Conservation (phyloP, 345 rosid genomes). For the Boechera retrofracta region DNA sequence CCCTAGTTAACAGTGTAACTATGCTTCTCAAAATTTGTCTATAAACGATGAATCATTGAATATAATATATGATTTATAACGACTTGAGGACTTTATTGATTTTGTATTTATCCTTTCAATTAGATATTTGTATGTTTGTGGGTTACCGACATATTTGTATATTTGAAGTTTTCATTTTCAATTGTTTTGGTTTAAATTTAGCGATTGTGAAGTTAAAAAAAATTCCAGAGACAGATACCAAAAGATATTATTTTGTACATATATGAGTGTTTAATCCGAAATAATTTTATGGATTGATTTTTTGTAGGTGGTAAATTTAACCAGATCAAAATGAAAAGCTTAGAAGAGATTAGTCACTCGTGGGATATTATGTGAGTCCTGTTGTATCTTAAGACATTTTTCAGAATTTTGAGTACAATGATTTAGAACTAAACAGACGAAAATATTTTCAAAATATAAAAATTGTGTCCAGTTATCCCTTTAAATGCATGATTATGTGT, state of each 20-base stretch:
- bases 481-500: not conserved
- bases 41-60: constrained; percentile 1
- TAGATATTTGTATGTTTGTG: constrained; percentile 20
- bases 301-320: not conserved
- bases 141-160: constrained; percentile 2
- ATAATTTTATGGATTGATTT: too few species aligned
- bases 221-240: not conserved
- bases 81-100: not conserved
- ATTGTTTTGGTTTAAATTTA: not conserved
- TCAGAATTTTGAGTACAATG: not conserved
- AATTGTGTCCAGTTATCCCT: not conserved
- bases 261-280: too few species aligned
- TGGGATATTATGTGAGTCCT: not conserved
- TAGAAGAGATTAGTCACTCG: not conserved
- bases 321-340: not conserved
- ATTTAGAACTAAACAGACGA: not conserved
- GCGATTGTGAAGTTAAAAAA: not conserved
- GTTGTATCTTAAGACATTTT: not conserved
- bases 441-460: not conserved
- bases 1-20: not conserved
- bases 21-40: constrained; percentile 13
- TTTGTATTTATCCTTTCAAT: constrained; percentile 33
- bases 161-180: not conserved
- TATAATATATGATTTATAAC: not conserved
- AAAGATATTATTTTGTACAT: too few species aligned